Evolutionary conservation across 2,329 filamentous ascomycete species (phyloP).

Genomic region (Sporothrix humicola): DNA sequence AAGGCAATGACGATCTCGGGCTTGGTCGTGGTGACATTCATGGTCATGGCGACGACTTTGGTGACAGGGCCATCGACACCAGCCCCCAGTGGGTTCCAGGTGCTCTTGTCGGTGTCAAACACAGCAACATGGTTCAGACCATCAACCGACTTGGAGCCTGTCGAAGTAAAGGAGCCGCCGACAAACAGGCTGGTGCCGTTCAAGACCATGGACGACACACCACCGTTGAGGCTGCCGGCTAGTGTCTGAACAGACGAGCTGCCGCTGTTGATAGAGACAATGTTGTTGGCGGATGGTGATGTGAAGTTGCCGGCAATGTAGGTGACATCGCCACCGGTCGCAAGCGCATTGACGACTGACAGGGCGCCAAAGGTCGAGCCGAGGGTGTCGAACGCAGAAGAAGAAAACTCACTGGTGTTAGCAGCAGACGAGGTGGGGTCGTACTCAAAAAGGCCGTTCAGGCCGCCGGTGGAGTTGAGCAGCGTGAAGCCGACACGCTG

Average conservation of each 20-base stretch:
- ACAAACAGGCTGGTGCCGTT: slow-evolving; percentile 74
- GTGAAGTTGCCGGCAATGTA: slow-evolving; percentile 89
- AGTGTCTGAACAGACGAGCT: slow-evolving; percentile 65
- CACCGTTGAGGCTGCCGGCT: slow-evolving; percentile 77
- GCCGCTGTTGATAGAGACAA: slow-evolving; percentile 73
- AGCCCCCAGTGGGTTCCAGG: slow-evolving; percentile 80
- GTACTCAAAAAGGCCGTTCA: slow-evolving; percentile 92
- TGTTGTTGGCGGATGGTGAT: slow-evolving; percentile 69
- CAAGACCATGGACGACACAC: slow-evolving; percentile 73
- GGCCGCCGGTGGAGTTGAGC: slow-evolving; percentile 73
- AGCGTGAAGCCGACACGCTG: slow-evolving; percentile 81
- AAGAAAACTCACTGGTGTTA: slow-evolving; percentile 66
- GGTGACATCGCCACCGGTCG: slow-evolving; percentile 65
- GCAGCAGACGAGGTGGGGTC: slow-evolving; percentile 68
- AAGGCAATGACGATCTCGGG: slow-evolving; percentile 78
- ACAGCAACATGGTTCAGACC: slow-evolving; percentile 77
- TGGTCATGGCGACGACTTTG: slow-evolving; percentile 73
- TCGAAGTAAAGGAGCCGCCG: slow-evolving; percentile 83
- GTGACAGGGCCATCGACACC: slow-evolving; percentile 82
- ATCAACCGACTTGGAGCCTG: slow-evolving; percentile 63
- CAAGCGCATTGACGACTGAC: slow-evolving; percentile 74
- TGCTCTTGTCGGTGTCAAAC: slow-evolving; percentile 70
- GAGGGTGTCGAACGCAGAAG: slow-evolving; percentile 77
- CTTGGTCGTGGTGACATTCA: slow-evolving; percentile 74
- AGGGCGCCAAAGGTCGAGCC: slow-evolving; percentile 70